Evolutionary conservation across 2,329 filamentous ascomycete species (phyloP), one percentile per base, ranked within the genome.

Genomic region (Lanzia echinophila): DNA sequence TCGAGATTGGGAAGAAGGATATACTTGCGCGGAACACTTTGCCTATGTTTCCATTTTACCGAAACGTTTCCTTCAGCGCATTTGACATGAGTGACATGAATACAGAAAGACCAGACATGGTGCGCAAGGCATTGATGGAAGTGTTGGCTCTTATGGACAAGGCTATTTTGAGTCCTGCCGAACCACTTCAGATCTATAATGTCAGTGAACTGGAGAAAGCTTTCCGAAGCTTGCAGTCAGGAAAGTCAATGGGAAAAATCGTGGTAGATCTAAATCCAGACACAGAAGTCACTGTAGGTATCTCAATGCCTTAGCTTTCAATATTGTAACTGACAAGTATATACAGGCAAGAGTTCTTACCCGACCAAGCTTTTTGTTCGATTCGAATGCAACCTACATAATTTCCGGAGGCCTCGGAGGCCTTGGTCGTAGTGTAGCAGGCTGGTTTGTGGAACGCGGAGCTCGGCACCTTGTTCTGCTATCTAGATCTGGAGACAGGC

Each of bases 1-100:
- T 73, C 2, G 71, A 73, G 55, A 65, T 72, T 44, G 67, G 68
- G 0, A 68, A 66, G 34, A 63, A 34, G 32, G 58, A 60, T 44
- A 55, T 60, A 6, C 42, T 56, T 44, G 19, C 41, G 10, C 41
- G 10, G 19, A 44, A 28, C 19, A 12, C 3, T 13, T 44, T 38
- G 19, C 41, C 41, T 2, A 44, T 44, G 41, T 24, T 44, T 24
- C 41, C 41, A 28, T 44, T 44, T 10, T 6, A 12, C 5, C 3
- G 44, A 6, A 47, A 47, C n/a, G 17, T 33, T 17, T 17, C 44
- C 4, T 47, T 47, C 7, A 43, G 19, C 41, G 22, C 41, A 7
- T 43, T 43, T 13, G 22, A 43, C 12, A 5, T 43, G 6, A 19
- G 6, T 43, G 12, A 7, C 11, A 20, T 43, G 10, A 43, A 15